Evolutionary conservation across 2,329 filamentous ascomycete species (phyloP), one percentile per base, ranked within the genome.

Genomic region (Orbilia ellipsospora): DNA sequence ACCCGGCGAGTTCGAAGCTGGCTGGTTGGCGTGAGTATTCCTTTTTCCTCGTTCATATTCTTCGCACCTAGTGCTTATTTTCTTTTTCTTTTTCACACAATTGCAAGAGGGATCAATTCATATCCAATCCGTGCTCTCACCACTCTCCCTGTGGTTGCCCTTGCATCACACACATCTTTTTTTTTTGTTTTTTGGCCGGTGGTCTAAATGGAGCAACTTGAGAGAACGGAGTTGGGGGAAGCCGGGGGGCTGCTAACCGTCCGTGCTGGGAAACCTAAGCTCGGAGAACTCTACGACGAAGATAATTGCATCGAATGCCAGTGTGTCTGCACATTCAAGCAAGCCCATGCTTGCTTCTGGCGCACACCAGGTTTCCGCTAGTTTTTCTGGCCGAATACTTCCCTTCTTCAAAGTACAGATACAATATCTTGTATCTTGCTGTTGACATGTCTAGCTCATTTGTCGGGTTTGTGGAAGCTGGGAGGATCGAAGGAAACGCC

Each of bases 241-340:
- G 48, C 64, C 48, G 56, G 57, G 56, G 65, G 66, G 50, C 56
- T 59, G 57, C 60, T 63, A 63, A 59, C 70, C 63, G 63, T 74
- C 69, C 70, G 70, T 68, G 70, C 70, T 74, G 59, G 70, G 63
- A 66, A 67, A 63, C 51, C 66, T 44, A 62, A 63, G 66, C 51
- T 63, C 50, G n/a, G 31, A 44, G 15, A 44, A 45, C 31, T 12
- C n/a, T 45, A 12, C 48, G 16, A 12, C 2, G 48, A 13, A 16
- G 20, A 26, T 4, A 20, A 20, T 3, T 52, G 16, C n/a, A 23
- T 23, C 23, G 4, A 4, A 23, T 23, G 23, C 23, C 23, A 23
- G 23, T 23, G 23, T 23, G 48, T 18, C 15, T 16, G 5, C 13
- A 56, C 28, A 18, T 42, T 28, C 62, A 55, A 55, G 51, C 52